Percentiles rank a stretch among this genome's conserved stretches.
phyloP scores from a whole-genome alignment of 495 filamentous ascomycete genomes.

The Rusavskia elegans region DNA sequence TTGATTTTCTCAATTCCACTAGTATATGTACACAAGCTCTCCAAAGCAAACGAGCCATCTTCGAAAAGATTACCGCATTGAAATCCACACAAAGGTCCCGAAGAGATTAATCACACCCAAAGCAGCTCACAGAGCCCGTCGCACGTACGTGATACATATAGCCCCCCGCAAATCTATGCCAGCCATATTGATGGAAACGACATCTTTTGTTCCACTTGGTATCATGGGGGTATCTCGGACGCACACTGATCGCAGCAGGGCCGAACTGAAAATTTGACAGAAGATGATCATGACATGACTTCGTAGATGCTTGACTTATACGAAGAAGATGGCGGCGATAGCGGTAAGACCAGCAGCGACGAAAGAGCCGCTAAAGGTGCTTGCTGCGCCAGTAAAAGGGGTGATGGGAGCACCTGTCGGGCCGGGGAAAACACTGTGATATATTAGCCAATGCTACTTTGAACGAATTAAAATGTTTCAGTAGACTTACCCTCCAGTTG shows the following conservation, averaged over 20 bases:
- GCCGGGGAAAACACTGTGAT: conserved; percentile 8
- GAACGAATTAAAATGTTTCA: too few relatives aligned
- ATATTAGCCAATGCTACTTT: neutral
- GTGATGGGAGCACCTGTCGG: conserved; percentile 17
- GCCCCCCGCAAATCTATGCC: neutral
- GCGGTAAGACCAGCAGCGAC: conserved; percentile 32
- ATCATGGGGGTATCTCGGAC: neutral
- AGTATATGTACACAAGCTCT: neutral
- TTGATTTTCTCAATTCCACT: neutral
- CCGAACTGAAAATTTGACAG: neutral
- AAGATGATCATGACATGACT: neutral
- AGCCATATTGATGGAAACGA: neutral
- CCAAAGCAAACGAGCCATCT: too few relatives aligned
- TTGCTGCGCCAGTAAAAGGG: conserved; percentile 32
- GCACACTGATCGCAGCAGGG: neutral
- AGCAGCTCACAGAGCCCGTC: neutral
- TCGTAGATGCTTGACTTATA: conserved; percentile 22
- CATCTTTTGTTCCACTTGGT: neutral
- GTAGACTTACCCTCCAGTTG: conserved; percentile 13
- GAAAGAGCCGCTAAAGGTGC: conserved; percentile 31
- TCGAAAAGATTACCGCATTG: too few relatives aligned
- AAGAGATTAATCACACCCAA: neutral
- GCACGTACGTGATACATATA: neutral
- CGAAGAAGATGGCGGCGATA: conserved; percentile 35
- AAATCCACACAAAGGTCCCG: neutral